Percentiles rank a stretch among this genome's conserved stretches.
These are phyloP conservation scores for Solanum phureja DNA, from an alignment of 257 asterid genomes.

Conservation along the genomic window DNA sequence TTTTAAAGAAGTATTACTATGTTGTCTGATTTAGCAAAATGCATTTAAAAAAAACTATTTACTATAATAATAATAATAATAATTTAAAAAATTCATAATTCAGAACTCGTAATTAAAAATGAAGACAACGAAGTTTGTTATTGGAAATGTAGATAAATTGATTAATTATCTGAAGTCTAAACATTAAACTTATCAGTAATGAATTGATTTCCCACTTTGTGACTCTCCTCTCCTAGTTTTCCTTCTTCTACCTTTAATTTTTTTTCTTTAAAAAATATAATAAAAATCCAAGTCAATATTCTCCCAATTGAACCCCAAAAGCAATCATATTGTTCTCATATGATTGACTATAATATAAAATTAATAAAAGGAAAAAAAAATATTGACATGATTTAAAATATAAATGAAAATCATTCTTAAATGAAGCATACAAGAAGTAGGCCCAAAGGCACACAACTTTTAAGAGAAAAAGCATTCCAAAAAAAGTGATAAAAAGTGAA, in stretches of 20 bases:
- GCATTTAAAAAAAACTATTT: no score
- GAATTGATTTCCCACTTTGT: background rate
- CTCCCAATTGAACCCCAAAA: background rate
- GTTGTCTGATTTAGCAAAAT: no score
- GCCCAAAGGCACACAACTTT: constrained; percentile 1
- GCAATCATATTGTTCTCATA: background rate
- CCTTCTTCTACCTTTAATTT: background rate
- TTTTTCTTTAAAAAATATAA: no score
- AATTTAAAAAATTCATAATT: no score
- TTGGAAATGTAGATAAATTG: background rate
- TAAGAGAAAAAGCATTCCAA: background rate
- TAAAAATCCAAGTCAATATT: background rate
- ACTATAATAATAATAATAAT: no score
- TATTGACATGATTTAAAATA: background rate
- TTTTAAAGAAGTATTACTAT: no score
- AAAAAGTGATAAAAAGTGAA: background rate
- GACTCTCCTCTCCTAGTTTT: background rate
- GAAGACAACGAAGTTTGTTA: background rate
- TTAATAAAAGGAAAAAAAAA: background rate
- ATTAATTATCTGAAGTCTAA: no score
- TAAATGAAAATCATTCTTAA: background rate
- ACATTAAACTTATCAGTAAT: background rate
- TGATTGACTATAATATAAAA: background rate
- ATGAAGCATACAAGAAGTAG: background rate
- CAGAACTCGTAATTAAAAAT: background rate